Evolutionary conservation across 2,329 filamentous ascomycete genomes (phyloP).

Genomic region (Colletotrichum lentis): DNA sequence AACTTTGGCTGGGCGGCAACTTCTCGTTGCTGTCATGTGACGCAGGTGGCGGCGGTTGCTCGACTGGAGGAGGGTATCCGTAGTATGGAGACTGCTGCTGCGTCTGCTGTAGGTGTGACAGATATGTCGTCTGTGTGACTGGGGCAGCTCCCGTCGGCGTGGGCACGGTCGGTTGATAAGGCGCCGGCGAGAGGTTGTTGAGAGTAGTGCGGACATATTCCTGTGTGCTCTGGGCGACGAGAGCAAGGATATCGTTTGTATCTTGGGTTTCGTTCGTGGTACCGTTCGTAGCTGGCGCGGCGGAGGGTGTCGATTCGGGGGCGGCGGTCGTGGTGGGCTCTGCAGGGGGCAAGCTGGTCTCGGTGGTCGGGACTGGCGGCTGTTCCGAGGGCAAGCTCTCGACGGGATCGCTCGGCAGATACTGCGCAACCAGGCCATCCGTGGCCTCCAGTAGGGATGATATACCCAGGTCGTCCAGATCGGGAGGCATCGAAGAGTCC

Average conservation of each 20-base stretch:
- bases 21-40: conserved; percentile 47
- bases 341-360: conserved; percentile 30
- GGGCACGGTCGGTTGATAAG: conserved; percentile 54
- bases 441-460: conserved; percentile 55
- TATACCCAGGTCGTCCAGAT: conserved; percentile 49
- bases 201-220: conserved; percentile 57
- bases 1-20: conserved; percentile 65
- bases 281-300: conserved; percentile 40
- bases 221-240: conserved; percentile 55
- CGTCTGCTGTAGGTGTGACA: conserved; percentile 51
- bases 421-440: conserved; percentile 52
- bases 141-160: conserved; percentile 46
- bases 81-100: conserved; percentile 40
- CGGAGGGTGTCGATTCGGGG: conserved; percentile 17
- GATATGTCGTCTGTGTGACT: conserved; percentile 48
- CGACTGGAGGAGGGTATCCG: conserved; percentile 37
- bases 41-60: conserved; percentile 41
- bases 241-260: conserved; percentile 54
- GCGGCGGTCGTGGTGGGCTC: conserved; percentile 24
- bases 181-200: conserved; percentile 53
- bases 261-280: conserved; percentile 46
- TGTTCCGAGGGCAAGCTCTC: conserved; percentile 34
- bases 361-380: conserved; percentile 34
- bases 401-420: conserved; percentile 48
- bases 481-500: conserved; percentile 42